Evolutionary conservation across 805 yeast genomes (phyloP).

Genomic region (Ogataea nakhonphanomensis): DNA sequence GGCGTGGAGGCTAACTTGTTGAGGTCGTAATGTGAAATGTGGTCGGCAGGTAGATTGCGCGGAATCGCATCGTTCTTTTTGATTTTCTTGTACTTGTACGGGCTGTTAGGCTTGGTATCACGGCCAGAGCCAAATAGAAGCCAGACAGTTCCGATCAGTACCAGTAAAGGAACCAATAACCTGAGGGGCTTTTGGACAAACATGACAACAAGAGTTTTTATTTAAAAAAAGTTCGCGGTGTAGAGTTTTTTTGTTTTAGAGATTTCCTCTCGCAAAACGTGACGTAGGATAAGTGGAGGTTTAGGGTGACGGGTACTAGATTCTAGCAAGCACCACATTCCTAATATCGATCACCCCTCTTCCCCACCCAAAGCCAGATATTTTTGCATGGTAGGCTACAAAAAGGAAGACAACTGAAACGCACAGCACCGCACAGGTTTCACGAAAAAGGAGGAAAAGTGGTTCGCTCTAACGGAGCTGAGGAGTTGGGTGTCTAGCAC

Average conservation of each 20-base stretch:
- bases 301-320: no score
- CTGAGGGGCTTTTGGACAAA: conserved; percentile 44
- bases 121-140: conserved; percentile 36
- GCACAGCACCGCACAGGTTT: neutral
- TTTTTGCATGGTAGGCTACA: no score
- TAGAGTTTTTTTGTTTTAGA: neutral
- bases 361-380: neutral
- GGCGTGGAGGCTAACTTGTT: conserved; percentile 72
- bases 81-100: conserved; percentile 42
- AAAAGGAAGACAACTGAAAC: no score
- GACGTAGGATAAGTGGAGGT: no score
- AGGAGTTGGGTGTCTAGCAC: neutral
- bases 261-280: no score
- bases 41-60: conserved; percentile 63
- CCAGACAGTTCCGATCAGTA: conserved; percentile 40
- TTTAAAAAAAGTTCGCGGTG: neutral
- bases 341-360: conserved; percentile 3
- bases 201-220: conserved; percentile 8
- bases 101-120: conserved; percentile 23
- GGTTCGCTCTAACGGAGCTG: conserved; percentile 1
- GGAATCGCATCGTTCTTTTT: conserved; percentile 47
- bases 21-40: conserved; percentile 79
- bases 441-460: neutral
- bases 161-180: conserved; percentile 43
- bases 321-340: neutral